Evolutionary conservation across 805 yeast species (phyloP), one percentile per base, ranked within the genome.

Genomic region (Candida railenensis): DNA sequence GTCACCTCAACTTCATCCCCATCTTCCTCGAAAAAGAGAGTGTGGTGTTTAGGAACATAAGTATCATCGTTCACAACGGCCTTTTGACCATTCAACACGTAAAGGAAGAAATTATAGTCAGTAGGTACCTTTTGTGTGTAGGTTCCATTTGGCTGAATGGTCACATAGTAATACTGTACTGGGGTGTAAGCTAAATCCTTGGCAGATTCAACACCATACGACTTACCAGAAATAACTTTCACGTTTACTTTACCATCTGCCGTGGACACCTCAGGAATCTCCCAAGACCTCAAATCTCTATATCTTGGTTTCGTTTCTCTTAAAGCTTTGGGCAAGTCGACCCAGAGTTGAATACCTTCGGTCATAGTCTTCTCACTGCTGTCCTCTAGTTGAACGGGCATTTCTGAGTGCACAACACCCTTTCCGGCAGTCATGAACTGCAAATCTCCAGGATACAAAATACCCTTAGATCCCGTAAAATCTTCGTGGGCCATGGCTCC

Each of bases 101-200:
- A 88, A 43, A 87, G 56, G 67, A 88, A 87, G 15, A 80, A 79
- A 61, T 87, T 88, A 74, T 76, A 87, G 51, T 76, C 78, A 1
- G 56, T 52, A 3, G 87, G 82, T n/a, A 40, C 37, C 21, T 40
- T 16, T 64, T 89, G 96, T 16, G 63, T 62, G 55, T 85, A 83
- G 18, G 62, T 61, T 40, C 87, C 88, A 48, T 87, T 87, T 33
- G 89, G 84, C 52, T 79, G 70, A 45, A 87, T 75, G 4, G 66
- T 75, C 62, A 70, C 85, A 56, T 83, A 85, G 57, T 87, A 87
- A 64, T 82, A 87, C 52, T 82, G 79, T 20, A 89, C 79, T 28
- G 96, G 94, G 8, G 95, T 87, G 61, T 85, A 86, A 2, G 96
- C 94, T 56, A 87, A 73, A 48, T 87, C 90, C 54, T 81, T 77